Percentiles rank a stretch among this genome's conserved stretches.
phyloP scores from a whole-genome alignment of 768 basidiomycete genomes.

The Kwoniella heveanensis region DNA sequence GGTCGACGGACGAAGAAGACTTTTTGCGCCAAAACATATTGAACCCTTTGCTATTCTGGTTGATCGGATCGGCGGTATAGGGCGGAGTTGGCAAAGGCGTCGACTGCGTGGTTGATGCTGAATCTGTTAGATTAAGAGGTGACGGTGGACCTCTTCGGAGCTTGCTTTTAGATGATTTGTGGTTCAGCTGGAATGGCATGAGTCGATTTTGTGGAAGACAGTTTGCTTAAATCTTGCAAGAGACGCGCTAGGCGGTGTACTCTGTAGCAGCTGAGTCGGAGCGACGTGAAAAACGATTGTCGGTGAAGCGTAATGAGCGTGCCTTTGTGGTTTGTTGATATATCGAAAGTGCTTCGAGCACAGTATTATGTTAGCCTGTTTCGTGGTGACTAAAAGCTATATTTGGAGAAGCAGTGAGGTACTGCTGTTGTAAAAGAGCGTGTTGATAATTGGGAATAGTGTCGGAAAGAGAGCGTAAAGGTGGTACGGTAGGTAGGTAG shows the following conservation, averaged over 20 bases:
- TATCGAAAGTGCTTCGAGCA: slow-evolving; percentile 24
- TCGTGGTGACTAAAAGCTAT: not conserved
- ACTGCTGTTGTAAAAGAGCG: not conserved
- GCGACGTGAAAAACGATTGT: slow-evolving; percentile 7
- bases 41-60: slow-evolving; percentile 14
- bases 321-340: not conserved
- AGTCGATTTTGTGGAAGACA: not conserved
- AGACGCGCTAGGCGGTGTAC: slow-evolving; percentile 14
- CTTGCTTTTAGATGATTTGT: slow-evolving; percentile 23
- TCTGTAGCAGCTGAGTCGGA: too few species aligned
- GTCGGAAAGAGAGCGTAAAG: not conserved
- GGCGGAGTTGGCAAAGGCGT: not conserved
- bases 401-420: not conserved
- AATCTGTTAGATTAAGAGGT: not conserved
- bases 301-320: not conserved
- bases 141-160: slow-evolving; percentile 5
- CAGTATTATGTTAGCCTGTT: not conserved
- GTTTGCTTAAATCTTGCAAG: not conserved
- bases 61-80: not conserved
- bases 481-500: too few species aligned
- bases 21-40: slow-evolving; percentile 35
- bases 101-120: not conserved
- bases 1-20: slow-evolving; percentile 7
- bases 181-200: slow-evolving; percentile 14
- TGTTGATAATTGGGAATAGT: slow-evolving; percentile 1